These are phyloP conservation scores for Pisolithus sp. DNA, from an alignment of 768 basidiomycete species.

Conservation along the genomic window DNA sequence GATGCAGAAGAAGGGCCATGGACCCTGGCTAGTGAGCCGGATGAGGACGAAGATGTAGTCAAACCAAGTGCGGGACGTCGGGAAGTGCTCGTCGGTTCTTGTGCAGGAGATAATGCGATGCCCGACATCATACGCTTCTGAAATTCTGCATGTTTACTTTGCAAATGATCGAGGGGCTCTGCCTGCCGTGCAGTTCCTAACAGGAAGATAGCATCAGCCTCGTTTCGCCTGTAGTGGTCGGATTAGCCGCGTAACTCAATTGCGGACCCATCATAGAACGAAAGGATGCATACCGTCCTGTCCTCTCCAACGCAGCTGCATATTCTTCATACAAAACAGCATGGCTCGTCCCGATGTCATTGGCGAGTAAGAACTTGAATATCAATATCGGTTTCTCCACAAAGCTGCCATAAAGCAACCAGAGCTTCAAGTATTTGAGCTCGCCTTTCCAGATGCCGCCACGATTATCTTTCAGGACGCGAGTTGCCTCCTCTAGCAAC, in stretches of 20 bases:
- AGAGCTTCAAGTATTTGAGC: slow-evolving; percentile 84
- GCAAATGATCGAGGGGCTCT: slow-evolving; percentile 71
- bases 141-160: slow-evolving; percentile 76
- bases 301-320: slow-evolving; percentile 76
- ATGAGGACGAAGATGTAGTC: slow-evolving; percentile 31
- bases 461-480: slow-evolving; percentile 72
- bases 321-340: slow-evolving; percentile 90
- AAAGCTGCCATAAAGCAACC: slow-evolving; percentile 89
- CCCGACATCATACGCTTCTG: slow-evolving; percentile 83
- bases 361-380: slow-evolving; percentile 83
- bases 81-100: slow-evolving; percentile 26
- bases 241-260: not conserved
- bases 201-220: slow-evolving; percentile 86
- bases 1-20: slow-evolving; percentile 12
- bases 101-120: slow-evolving; percentile 32
- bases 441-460: slow-evolving; percentile 72
- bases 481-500: slow-evolving; percentile 85
- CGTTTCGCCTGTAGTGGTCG: slow-evolving; percentile 53
- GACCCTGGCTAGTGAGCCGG: slow-evolving; percentile 18
- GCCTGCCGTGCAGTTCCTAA: slow-evolving; percentile 85
- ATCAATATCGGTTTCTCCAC: slow-evolving; percentile 87
- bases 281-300: slow-evolving; percentile 57
- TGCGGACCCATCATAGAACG: slow-evolving; percentile 24
- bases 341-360: slow-evolving; percentile 81
- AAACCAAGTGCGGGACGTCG: slow-evolving; percentile 43